Conservation (phyloP, 75 land plant species). For the Pinus taeda region DNA sequence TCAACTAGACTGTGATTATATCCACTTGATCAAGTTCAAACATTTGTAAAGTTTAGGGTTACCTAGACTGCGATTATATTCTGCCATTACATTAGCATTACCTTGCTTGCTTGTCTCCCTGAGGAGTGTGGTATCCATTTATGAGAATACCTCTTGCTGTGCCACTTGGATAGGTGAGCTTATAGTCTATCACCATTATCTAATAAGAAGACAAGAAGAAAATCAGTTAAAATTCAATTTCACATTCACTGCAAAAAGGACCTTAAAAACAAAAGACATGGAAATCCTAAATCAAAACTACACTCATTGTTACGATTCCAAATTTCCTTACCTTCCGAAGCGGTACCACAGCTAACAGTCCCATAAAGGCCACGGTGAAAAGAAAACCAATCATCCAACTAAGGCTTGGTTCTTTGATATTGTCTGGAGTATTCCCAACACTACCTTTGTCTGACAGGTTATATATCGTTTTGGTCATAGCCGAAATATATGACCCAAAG, state of each 20-base stretch:
- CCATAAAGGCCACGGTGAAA: slow-evolving; percentile 61
- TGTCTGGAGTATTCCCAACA: slow-evolving; percentile 18
- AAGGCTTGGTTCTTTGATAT: slow-evolving; percentile 41
- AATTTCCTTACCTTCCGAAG: slow-evolving; percentile 47
- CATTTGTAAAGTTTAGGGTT: neutral
- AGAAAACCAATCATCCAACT: slow-evolving; percentile 77
- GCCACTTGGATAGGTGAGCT: slow-evolving; percentile 87
- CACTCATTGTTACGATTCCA: too few relatives aligned
- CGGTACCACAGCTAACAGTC: slow-evolving; percentile 64
- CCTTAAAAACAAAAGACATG: neutral
- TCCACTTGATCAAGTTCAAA: too few relatives aligned
- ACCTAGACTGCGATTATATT: neutral
- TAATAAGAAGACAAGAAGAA: slow-evolving; percentile 11
- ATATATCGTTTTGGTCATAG: slow-evolving; percentile 31
- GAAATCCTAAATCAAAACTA: neutral
- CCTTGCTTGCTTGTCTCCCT: slow-evolving; percentile 74
- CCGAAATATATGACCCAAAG: slow-evolving; percentile 74
- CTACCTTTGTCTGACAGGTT: neutral
- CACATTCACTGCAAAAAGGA: too few relatives aligned
- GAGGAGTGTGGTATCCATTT: slow-evolving; percentile 87
- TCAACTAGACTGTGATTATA: too few relatives aligned
- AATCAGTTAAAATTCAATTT: too few relatives aligned
- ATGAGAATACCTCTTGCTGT: slow-evolving; percentile 92
- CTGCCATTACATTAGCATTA: slow-evolving; percentile 16
- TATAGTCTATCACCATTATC: slow-evolving; percentile 89